Base-by-base conservation (phyloP, 1,284 basidiomycete genomes). In the Heterobasidion irregulare region DNA sequence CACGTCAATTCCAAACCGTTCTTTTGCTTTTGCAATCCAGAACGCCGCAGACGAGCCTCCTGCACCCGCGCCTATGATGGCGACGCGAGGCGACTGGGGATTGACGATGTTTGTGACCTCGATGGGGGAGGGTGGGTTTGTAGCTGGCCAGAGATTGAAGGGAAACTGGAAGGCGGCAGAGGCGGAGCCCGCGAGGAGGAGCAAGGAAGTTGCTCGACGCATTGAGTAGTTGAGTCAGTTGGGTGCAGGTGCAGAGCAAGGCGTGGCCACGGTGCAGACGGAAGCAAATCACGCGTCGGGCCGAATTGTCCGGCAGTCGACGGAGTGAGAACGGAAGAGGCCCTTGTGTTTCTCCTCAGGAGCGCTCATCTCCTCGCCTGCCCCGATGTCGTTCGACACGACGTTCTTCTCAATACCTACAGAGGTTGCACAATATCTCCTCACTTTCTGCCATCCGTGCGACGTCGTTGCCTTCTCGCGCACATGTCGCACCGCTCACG, bases 61-160 rank as follows among this genome's bases (percentile, higher is more conserved):
- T 8, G 94, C 90, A 18, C 94, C 94, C 0, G 93, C 92, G 41
- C 94, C 94, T 47, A 96, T 81, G 63, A 96, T 84, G 7, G 93
- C 93, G 58, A 96, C 58, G 49, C 65, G 55, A 16, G 57, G 49
- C 34, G 47, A 26, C n/a, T 15, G 35, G 3, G 50, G 13, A 12
- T 26, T 44, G 16, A 18, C 50, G 8, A 44, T 47, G 18, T 36
- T 33, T 38, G 54, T 26, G 33, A 34, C n/a, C 47, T 50, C 18
- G 19, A 10, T 35, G 8, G 15, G 32, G 41, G 12, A 9, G 12
- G 13, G 33, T 16, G 16, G 44, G 6, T 26, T 36, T 41, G 16
- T 72, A 73, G 66, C 70, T 1, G 82, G 78, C 56, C 56, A 57
- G 15, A 53, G 10, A 13, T 38, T 50, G 18, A 84, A 83, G 9